Conservation (phyloP, 495 filamentous ascomycete species). For the Talaromyces nanjingensis region DNA sequence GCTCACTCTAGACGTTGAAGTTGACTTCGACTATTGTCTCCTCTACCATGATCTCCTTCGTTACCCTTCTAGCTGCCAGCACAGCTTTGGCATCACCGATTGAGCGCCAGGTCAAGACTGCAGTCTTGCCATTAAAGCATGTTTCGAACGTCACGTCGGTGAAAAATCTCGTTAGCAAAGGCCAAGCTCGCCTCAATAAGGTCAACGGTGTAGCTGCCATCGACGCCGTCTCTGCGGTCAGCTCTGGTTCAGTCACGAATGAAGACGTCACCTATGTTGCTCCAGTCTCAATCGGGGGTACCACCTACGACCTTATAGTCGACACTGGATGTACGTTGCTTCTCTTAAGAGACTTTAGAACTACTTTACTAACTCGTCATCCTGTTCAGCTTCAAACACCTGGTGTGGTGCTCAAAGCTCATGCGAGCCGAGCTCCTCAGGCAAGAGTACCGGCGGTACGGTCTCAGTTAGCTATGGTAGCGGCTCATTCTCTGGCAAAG, state of each 20-base stretch:
- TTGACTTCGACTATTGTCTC: background rate
- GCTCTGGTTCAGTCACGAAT: slow-evolving; percentile 1
- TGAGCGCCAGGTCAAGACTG: background rate
- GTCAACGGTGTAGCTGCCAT: background rate
- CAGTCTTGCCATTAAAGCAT: slow-evolving; percentile 1
- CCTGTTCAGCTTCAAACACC: slow-evolving; percentile 1
- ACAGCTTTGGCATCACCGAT: background rate
- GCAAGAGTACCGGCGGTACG: background rate
- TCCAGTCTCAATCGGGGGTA: background rate
- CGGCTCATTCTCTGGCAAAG: slow-evolving; percentile 1
- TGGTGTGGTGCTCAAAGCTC: slow-evolving; percentile 4
- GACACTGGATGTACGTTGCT: background rate
- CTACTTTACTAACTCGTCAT: background rate
- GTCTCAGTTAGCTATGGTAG: slow-evolving; percentile 1
- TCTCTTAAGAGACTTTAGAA: background rate
- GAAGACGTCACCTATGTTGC: slow-evolving; percentile 3
- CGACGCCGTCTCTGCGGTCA: background rate
- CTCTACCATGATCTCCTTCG: background rate
- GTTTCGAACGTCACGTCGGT: slow-evolving; percentile 1
- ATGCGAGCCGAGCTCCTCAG: background rate
- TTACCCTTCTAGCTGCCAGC: slow-evolving; percentile 1
- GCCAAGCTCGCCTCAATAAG: background rate
- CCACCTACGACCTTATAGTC: background rate
- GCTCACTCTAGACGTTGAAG: background rate
- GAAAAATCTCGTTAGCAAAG: background rate